Evolutionary conservation across 768 basidiomycete genomes (phyloP), one percentile per base, ranked within the genome.

Genomic region (Pulveroboletus ravenelii): DNA sequence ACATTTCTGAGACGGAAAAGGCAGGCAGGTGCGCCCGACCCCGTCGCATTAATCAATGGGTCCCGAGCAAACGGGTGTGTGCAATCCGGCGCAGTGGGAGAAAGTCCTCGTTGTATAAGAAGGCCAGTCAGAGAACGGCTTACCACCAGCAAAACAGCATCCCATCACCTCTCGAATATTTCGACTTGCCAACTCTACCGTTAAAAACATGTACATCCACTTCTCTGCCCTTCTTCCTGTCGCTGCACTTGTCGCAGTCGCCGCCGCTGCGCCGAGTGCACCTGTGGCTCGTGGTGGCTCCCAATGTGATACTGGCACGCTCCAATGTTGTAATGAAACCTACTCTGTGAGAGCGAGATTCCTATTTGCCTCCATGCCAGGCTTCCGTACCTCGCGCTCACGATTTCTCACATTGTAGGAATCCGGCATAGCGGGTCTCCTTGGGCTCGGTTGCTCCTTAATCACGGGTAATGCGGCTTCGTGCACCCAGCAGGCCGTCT

Each of bases 401-500:
- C 23, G 25, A 25, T 23, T 3, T 0, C 0, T 25, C 9, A 6
- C 2, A 2, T 34, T 23, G 5, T n/a, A 59, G 56, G 6, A 18
- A 17, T 45, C 48, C 7, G 0, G 0, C 6, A 0, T 39, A 9
- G 1, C 6, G 1, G 58, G 53, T 27, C 40, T 48, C 6, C 7
- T 63, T 10, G 61, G 58, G 12, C 7, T 46, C 0, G 6, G 10
- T 10, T 63, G 61, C 35, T 12, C 14, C n/a, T 41, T 52, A 0
- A 13, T 50, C 45, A 47, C 31, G 4, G 43, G 38, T 2, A 51
- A 62, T 6, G 20, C 12, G 3, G 54, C 40, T 8, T 1, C 15
- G 1, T 62, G 62, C 32, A 35, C 37, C 10, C 32, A 50, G 18
- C 44, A 64, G 32, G 17, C 62, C 0, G 55, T 63, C 29, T 62